Evolutionary conservation across 2,329 filamentous ascomycete genomes (phyloP), one percentile per base, ranked within the genome.

Genomic region (Trichophyton equinum): DNA sequence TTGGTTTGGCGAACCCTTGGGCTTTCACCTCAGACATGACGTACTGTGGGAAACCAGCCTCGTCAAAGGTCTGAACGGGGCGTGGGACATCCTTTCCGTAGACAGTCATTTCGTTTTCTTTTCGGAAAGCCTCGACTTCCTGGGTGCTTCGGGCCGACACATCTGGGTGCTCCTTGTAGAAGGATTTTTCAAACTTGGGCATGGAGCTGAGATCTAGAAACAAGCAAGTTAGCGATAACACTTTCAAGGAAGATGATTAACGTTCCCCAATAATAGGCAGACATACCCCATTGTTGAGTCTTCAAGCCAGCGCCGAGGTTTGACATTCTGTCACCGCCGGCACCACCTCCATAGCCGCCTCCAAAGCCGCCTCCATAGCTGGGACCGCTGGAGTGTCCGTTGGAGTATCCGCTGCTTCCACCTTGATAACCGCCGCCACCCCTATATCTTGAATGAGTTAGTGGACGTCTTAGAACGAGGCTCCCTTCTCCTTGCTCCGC

Each of bases 21-120:
- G 91, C 89, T 84, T 99, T 99, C 72, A 99, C 94, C 75, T 99
- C 94, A 70, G 89, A 91, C 83, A 99, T 94, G 65, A 99, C 94
- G 74, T 99, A 99, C 69, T 85, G 84, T 49, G 94, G 94, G 79
- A 99, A 99, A 49, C 90, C 90, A 74, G 94, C 94, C 79, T 99
- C 94, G 68, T 99, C 94, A 73, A 99, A 99, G 44, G 86, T 95
- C 77, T 96, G 88, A 63, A 99, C 92, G 59, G 94, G 94, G 75
- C 91, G 92, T 67, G 94, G 94, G 15, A 97, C 85, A 67, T 94
- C 83, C 64, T 67, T 78, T 64, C 94, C 94, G 69, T 87, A 81
- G 60, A 97, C 81, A 53, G 90, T 83, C 76, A 99, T 96, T 71
- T 89, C 81, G 70, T 94, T 85, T 71, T 89, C 84, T 71, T 84